These are phyloP conservation scores for Pythium pyrilobum DNA, from an alignment of 352 stramenopile species.

Conservation along the genomic window DNA sequence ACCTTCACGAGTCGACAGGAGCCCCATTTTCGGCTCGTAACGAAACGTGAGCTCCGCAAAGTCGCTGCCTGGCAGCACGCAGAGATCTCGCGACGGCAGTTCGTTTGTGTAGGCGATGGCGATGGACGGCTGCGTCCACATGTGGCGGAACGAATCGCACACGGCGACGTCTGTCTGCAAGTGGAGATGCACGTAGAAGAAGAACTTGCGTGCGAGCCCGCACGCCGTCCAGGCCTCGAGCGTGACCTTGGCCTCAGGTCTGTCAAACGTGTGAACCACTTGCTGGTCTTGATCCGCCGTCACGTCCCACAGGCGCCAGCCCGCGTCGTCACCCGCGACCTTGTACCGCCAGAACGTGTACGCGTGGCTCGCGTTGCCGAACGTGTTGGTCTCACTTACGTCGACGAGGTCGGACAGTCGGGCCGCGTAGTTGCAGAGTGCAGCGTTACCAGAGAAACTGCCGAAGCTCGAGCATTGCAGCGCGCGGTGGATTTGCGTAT, in stretches of 20 bases:
- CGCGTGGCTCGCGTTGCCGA: not conserved
- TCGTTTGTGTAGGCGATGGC: not conserved
- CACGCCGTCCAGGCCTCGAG: conserved; percentile 42
- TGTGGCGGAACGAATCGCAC: conserved; percentile 29
- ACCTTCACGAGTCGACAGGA: conserved; percentile 8
- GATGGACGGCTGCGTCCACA: conserved; percentile 38
- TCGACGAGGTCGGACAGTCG: conserved; percentile 38
- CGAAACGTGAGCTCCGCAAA: conserved; percentile 52
- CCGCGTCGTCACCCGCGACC: conserved; percentile 24
- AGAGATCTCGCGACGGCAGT: conserved; percentile 12
- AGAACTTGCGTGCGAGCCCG: conserved; percentile 21
- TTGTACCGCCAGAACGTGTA: conserved; percentile 71
- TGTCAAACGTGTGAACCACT: conserved; percentile 30
- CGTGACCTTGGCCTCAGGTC: conserved; percentile 37
- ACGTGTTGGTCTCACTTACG: conserved; percentile 19
- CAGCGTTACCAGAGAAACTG: not conserved
- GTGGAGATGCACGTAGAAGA: conserved; percentile 34
- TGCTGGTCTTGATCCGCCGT: conserved; percentile 12
- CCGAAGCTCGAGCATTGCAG: conserved; percentile 40
- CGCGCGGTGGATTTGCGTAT: conserved; percentile 57
- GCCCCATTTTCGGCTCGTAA: conserved; percentile 23
- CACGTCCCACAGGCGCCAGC: conserved; percentile 39
- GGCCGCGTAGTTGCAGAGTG: conserved; percentile 27
- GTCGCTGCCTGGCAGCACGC: conserved; percentile 29
- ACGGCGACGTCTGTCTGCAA: conserved; percentile 23